Evolutionary conservation across 108 stramenopile genomes (phyloP), one percentile per base, ranked within the genome.

Genomic region (Stephanodiscus triporus): DNA sequence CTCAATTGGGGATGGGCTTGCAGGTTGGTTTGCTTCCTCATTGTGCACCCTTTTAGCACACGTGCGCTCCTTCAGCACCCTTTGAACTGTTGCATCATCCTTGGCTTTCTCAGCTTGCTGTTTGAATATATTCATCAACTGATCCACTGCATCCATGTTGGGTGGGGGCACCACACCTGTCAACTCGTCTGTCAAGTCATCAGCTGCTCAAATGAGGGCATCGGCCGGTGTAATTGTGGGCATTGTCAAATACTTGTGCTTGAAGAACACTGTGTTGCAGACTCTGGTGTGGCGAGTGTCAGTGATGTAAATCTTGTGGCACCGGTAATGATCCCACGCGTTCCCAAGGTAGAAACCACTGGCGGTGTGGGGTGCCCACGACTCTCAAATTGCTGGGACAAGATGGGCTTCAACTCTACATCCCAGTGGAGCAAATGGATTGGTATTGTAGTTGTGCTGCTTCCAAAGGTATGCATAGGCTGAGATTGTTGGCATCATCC

Each of bases 51-150:
- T 49, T 49, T 49, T 3, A 16, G 2, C 19, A 6, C 23, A 1
- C 1, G 20, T 10, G 6, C 23, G 19, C 51, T 22, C 51, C 19
- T 20, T 53, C 19, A 53, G 51, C 51, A 53, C 51, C 51, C 51
- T 53, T 53, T 20, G 51, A 53, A n/a, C 8, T 53, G 24, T 53
- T 53, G 51, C 51, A 22, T 53, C 51, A 8, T 53, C 23, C 23
- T 53, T 24, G 20, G 51, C 51, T 53, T 53, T 53, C 51, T 40
- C 11, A 9, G 51, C 51, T 24, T 53, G 20, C 51, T 22, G 6
- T 19, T 49, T 49, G 6, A 49, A 49, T 2, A 49, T 49, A 7
- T 7, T 2, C 48, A 49, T 19, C 16, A 49, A 49, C 6, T 49
- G n/a, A 49, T 49, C 48, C 3, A 49, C 48, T 7, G 16, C 19